phyloP scores from a whole-genome alignment of 768 basidiomycete species.

The Leccinum longicurvipes region DNA sequence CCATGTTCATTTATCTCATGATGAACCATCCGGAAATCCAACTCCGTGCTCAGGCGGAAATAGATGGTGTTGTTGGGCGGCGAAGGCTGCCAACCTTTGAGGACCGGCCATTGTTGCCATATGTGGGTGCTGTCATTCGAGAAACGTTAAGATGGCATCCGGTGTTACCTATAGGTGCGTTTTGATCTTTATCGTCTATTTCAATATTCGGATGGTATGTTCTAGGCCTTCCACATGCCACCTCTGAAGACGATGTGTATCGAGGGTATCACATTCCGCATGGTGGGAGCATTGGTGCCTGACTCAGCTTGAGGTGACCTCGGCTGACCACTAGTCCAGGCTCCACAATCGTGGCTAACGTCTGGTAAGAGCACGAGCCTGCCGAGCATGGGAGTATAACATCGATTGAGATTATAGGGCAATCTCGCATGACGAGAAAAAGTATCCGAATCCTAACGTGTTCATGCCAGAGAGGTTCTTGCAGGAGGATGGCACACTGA shows the following conservation, averaged over 20 bases:
- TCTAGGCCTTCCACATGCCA: neutral
- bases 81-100: neutral
- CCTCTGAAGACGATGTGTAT: neutral
- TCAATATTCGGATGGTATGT: too few species aligned
- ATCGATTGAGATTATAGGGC: too few species aligned
- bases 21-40: constrained; percentile 24
- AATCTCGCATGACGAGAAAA: too few species aligned
- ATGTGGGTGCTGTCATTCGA: neutral
- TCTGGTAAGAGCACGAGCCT: neutral
- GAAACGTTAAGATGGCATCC: neutral
- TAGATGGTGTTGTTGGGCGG: neutral
- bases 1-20: constrained; percentile 28
- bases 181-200: too few species aligned
- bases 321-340: too few species aligned
- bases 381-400: too few species aligned
- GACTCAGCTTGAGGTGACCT: too few species aligned
- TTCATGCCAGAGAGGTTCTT: neutral
- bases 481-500: neutral
- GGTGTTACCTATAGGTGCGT: neutral
- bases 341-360: too few species aligned
- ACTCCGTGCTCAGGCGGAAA: neutral
- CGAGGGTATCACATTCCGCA: neutral
- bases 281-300: neutral
- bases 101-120: neutral
- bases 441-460: neutral